Base-by-base conservation (phyloP, 176 grass and related monocot species). In the Aegilops bicornis region DNA sequence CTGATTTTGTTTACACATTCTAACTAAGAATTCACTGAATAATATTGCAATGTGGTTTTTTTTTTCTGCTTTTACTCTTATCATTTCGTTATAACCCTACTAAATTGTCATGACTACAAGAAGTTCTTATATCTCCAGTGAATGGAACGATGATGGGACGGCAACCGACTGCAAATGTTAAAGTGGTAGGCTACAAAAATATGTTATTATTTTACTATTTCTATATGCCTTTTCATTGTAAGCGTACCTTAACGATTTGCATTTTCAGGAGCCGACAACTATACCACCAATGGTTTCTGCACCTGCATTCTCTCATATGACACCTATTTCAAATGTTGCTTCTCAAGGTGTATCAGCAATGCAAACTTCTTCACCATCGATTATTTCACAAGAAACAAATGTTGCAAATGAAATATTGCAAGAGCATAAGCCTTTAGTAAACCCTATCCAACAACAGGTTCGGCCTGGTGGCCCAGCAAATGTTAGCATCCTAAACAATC, bases 351-450 rank as follows among this genome's bases (percentile, higher is more conserved):
- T 95, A 69, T 54, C 91, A 52, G 32, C 85, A 30, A 30, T 98
- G 66, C 93, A 91, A 89, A 95, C 69, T 83, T 93, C 95, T 35
- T 90, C 89, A 58, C 87, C 94, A 85, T 95, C 90, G 73, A 88
- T 91, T 71, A 92, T 92, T 88, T 93, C 94, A 88, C 93, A 91
- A 89, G 96, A 96, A 87, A 87, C 86, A 79, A 87, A 74, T 93
- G 73, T 86, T 68, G 78, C 45, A 82, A 94, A 89, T 92, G 93
- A 98, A 80, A 87, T 25, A 33, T 40, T 96, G 73, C 94, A 92
- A 45, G 97, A 99, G 82, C 92, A 92, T 50, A 94, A 97, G 78
- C 97, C 97, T 75, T 87, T 90, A 83, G 65, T 91, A 89, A 89
- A 91, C 64, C 79, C 92, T 82, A 79, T 88, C 45, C 85, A 86